phyloP scores from a whole-genome alignment of 1,284 basidiomycete genomes.

The Termitomyces sp. region DNA sequence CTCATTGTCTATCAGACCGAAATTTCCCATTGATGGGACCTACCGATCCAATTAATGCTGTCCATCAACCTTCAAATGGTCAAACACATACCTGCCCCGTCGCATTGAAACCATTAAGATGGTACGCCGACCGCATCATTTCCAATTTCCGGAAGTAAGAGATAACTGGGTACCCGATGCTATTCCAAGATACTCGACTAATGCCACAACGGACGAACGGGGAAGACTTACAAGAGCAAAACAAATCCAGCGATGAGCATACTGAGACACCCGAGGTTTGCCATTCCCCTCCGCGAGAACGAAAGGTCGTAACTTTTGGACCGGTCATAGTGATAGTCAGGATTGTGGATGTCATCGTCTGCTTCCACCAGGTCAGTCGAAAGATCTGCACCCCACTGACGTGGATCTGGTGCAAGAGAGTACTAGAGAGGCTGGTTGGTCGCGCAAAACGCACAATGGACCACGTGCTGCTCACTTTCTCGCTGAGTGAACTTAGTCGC shows the following conservation, averaged over 20 bases:
- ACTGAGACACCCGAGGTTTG: slow-evolving; percentile 62
- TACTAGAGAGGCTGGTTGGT: slow-evolving; percentile 32
- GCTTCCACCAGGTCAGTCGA: slow-evolving; percentile 44
- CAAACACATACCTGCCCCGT: slow-evolving; percentile 38
- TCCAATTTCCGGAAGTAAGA: slow-evolving; percentile 41
- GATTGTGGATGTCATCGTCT: slow-evolving; percentile 56
- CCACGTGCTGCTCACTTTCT: slow-evolving; percentile 26
- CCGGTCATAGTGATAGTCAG: slow-evolving; percentile 29
- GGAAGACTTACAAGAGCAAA: slow-evolving; percentile 45
- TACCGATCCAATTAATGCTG: slow-evolving; percentile 18
- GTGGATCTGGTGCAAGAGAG: slow-evolving; percentile 48
- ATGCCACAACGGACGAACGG: neutral
- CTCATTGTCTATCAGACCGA: slow-evolving; percentile 60
- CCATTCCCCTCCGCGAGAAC: slow-evolving; percentile 47
- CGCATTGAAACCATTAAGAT: slow-evolving; percentile 70
- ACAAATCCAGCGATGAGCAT: slow-evolving; percentile 46
- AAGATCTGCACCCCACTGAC: slow-evolving; percentile 47
- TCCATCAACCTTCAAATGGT: neutral
- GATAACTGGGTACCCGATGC: slow-evolving; percentile 51
- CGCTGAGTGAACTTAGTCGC: slow-evolving; percentile 34
- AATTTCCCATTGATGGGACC: slow-evolving; percentile 52
- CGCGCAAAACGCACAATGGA: slow-evolving; percentile 4
- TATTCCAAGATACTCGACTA: slow-evolving; percentile 17
- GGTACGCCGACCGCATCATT: slow-evolving; percentile 43
- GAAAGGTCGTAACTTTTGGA: slow-evolving; percentile 30